Evolutionary conservation across 352 stramenopile species (phyloP).

Genomic region (Globisporangium camurandrum): DNA sequence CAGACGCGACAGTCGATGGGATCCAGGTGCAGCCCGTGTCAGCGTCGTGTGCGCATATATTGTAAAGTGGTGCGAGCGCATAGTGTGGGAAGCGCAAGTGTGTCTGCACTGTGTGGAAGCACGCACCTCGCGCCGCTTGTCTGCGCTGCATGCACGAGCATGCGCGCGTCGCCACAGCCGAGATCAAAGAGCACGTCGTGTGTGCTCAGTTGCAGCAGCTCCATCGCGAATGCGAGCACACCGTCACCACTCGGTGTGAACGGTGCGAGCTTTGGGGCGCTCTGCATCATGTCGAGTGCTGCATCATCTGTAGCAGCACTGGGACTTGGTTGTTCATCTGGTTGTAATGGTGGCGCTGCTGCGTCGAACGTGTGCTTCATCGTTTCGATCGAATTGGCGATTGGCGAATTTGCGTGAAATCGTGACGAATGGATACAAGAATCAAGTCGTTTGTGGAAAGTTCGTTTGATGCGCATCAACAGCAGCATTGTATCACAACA

Average conservation of each 20-base stretch:
- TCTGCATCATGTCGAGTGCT: not conserved
- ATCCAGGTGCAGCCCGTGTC: no score
- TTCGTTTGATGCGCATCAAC: not conserved
- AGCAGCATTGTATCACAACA: not conserved
- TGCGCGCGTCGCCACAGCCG: slow-evolving; percentile 68
- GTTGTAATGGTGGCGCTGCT: not conserved
- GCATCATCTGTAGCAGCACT: not conserved
- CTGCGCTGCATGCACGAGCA: slow-evolving; percentile 53
- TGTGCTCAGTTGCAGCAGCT: slow-evolving; percentile 45
- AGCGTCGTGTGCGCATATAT: no score
- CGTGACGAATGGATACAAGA: no score
- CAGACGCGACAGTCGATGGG: not conserved
- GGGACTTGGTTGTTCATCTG: not conserved
- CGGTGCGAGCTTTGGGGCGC: slow-evolving; percentile 50
- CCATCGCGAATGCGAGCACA: slow-evolving; percentile 49
- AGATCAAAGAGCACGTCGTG: slow-evolving; percentile 71
- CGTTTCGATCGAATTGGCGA: no score
- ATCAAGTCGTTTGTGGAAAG: no score
- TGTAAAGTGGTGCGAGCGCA: no score
- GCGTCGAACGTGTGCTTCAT: not conserved
- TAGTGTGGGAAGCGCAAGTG: not conserved
- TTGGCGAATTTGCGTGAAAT: no score
- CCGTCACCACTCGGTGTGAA: slow-evolving; percentile 72
- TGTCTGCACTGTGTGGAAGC: no score
- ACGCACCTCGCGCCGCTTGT: slow-evolving; percentile 33